Conservation (phyloP, 2,329 filamentous ascomycete genomes). For the Paracoccidioides lutzii region DNA sequence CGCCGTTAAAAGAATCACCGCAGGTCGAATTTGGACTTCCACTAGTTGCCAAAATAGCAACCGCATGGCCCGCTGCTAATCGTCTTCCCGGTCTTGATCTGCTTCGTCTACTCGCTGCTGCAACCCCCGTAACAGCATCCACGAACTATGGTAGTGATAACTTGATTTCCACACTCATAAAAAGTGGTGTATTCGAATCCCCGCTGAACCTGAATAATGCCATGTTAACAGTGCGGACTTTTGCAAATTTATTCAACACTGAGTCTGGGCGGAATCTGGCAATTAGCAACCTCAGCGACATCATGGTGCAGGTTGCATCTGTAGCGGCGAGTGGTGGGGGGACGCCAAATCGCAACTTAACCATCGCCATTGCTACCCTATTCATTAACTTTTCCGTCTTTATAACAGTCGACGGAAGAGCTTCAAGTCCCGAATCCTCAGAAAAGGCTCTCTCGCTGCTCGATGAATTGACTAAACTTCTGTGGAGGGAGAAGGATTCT, state of each 20-base stretch:
- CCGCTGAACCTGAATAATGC: constrained; percentile 62
- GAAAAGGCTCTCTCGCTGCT: constrained; percentile 43
- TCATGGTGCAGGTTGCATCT: constrained; percentile 48
- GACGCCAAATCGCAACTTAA: constrained; percentile 59
- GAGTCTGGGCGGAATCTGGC: constrained; percentile 55
- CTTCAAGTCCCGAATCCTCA: constrained; percentile 29
- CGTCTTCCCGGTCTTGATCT: constrained; percentile 77
- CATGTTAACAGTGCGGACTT: constrained; percentile 72
- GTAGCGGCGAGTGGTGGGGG: constrained; percentile 42
- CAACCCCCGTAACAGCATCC: constrained; percentile 51
- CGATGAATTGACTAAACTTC: constrained; percentile 48
- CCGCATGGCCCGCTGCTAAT: constrained; percentile 66
- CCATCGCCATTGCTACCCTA: constrained; percentile 68
- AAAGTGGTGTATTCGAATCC: constrained; percentile 45
- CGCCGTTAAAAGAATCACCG: constrained; percentile 31
- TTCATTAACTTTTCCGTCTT: constrained; percentile 77
- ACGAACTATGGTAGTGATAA: constrained; percentile 43
- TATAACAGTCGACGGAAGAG: constrained; percentile 38
- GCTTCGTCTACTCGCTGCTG: constrained; percentile 65
- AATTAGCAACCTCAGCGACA: constrained; percentile 45
- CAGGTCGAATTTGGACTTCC: constrained; percentile 43
- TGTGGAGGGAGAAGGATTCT: constrained; percentile 56
- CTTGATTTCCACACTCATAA: constrained; percentile 48
- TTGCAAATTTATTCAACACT: constrained; percentile 75
- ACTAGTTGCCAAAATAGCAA: constrained; percentile 58